Evolutionary conservation across 108 stramenopile genomes (phyloP).

Genomic region (Thalassiosira profunda): DNA sequence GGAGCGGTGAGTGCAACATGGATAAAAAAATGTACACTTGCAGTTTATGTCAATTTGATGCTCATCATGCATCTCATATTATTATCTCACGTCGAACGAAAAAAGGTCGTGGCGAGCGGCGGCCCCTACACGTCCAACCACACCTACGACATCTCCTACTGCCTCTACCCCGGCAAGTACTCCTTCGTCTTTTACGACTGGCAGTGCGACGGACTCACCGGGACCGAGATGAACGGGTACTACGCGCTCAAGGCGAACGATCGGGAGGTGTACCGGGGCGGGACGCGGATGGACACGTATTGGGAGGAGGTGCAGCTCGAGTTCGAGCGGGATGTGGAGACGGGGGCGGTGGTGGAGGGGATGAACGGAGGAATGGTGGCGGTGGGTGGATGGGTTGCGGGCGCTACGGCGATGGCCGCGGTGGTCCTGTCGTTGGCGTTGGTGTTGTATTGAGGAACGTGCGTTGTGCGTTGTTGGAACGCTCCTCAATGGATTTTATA

Average conservation of each 20-base stretch:
- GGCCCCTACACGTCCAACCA: conserved; percentile 32
- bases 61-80: too few species aligned
- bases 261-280: conserved; percentile 27
- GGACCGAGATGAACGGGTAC: conserved; percentile 17
- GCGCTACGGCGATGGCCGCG: neutral
- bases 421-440: too few species aligned
- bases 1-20: too few species aligned
- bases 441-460: too few species aligned
- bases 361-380: neutral
- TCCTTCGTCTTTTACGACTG: conserved; percentile 45
- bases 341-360: neutral
- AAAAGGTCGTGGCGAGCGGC: conserved; percentile 33
- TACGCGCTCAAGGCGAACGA: conserved; percentile 42
- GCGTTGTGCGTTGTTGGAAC: too few species aligned
- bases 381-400: neutral
- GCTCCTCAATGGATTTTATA: too few species aligned
- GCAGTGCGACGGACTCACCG: conserved; percentile 43
- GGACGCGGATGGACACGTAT: conserved; percentile 21
- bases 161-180: conserved; percentile 42
- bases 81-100: too few species aligned
- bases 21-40: too few species aligned
- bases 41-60: conserved; percentile 29
- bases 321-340: conserved; percentile 6
- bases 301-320: conserved; percentile 30
- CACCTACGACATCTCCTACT: conserved; percentile 34